These are phyloP conservation scores for Candida vartiovaarae DNA, from an alignment of 805 yeast genomes.

Conservation along the genomic window DNA sequence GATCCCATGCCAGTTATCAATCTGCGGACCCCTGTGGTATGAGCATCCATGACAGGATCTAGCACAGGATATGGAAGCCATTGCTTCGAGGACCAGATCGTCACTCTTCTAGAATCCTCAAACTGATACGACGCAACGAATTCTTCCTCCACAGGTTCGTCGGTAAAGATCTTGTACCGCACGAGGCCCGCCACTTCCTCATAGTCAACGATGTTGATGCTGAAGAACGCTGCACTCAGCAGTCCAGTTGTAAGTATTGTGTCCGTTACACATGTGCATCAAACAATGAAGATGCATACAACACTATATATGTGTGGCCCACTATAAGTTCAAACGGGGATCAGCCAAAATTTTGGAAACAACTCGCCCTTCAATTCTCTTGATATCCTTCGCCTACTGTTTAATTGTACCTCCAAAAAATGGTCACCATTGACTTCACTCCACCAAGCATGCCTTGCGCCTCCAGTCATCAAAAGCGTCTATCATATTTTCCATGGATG, in stretches of 20 bases:
- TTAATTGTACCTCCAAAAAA: constrained; percentile 28
- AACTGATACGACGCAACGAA: constrained; percentile 16
- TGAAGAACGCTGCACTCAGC: constrained; percentile 24
- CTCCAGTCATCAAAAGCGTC: constrained; percentile 10
- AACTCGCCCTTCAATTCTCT: constrained; percentile 7
- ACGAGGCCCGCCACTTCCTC: constrained; percentile 23
- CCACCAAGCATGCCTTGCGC: constrained; percentile 1
- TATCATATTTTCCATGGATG: constrained; percentile 3
- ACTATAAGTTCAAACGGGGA: no score
- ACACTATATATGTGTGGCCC: no score
- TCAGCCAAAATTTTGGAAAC: no score
- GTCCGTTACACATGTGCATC: no score
- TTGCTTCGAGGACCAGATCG: constrained; percentile 25
- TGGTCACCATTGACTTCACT: constrained; percentile 7
- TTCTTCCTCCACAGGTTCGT: constrained; percentile 13
- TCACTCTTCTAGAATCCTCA: constrained; percentile 16
- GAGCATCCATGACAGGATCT: constrained; percentile 17
- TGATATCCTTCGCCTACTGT: constrained; percentile 20
- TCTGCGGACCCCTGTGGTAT: no score
- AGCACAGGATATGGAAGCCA: constrained; percentile 42
- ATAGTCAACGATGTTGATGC: constrained; percentile 27
- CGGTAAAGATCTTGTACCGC: constrained; percentile 38
- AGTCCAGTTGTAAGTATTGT: no score
- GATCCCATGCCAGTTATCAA: constrained; percentile 22
- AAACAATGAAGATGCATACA: no score